Evolutionary conservation across 495 filamentous ascomycete species (phyloP), one percentile per base, ranked within the genome.

Genomic region (Penicillium verhagenii): DNA sequence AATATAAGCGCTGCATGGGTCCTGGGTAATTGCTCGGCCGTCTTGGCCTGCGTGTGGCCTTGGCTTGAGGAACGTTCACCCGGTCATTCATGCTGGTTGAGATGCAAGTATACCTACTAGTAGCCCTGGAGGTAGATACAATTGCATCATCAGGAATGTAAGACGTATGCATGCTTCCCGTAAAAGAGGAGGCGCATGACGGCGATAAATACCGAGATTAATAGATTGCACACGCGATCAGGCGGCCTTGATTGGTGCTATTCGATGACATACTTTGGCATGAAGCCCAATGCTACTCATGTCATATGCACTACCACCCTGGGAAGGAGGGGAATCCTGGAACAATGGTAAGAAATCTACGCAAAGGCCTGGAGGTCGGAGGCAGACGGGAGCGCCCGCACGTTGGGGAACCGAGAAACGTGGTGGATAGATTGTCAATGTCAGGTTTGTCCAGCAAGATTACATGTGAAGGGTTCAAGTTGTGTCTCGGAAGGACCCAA

Each of bases 401-500:
- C 13, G 7, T 31, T 31, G 28, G 13, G 28, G 9, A 8, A 11
- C 28, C 16, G 4, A 14, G 33, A 4, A 35, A n/a, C 14, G 14
- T 35, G 14, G 33, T 35, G 6, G 33, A 35, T n/a, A n/a, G n/a
- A n/a, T n/a, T n/a, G n/a, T n/a, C n/a, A n/a, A n/a, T n/a, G n/a
- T n/a, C n/a, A n/a, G n/a, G n/a, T n/a, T n/a, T n/a, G n/a, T n/a
- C n/a, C n/a, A n/a, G n/a, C n/a, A n/a, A n/a, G n/a, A n/a, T n/a
- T n/a, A n/a, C n/a, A n/a, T n/a, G n/a, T 52, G 71, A 63, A 56
- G 82, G 25, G 80, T 84, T 58, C 82, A 86, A 60, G 81, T 82
- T 39, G 66, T 67, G 42, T 52, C 58, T 61, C 31, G 40, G 50
- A 40, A 18, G 33, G 19, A 10, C 4, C 19, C 25, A 33, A 8